Percentiles rank a stretch among this genome's conserved stretches.
Evolutionary conservation across 441 rosid genomes (phyloP).

Genomic region (Eruca vesicaria): DNA sequence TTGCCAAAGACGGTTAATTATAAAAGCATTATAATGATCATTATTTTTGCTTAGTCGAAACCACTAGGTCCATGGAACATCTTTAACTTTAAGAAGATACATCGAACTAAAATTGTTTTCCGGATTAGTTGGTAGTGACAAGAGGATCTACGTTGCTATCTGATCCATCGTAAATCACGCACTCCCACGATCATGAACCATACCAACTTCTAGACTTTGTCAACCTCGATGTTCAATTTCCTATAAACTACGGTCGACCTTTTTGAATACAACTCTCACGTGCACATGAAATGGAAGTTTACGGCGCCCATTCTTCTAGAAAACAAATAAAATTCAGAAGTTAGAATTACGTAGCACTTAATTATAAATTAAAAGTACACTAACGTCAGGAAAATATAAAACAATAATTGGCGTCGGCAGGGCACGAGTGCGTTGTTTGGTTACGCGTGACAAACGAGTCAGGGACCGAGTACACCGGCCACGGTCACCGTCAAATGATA

Average conservation of each 20-base stretch:
- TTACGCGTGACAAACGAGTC: constrained; percentile 19
- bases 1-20: too few relatives aligned
- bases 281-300: constrained; percentile 28
- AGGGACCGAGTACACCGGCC: constrained; percentile 25
- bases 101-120: not conserved
- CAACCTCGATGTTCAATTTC: not conserved
- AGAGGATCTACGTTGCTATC: constrained; percentile 28
- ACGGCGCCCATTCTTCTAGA: constrained; percentile 28
- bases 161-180: constrained; percentile 5
- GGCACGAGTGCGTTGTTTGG: constrained; percentile 16
- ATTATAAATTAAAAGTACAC: not conserved
- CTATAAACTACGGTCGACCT: constrained; percentile 25
- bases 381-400: not conserved
- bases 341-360: not conserved
- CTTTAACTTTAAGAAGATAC: constrained; percentile 21
- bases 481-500: constrained; percentile 22
- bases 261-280: constrained; percentile 37
- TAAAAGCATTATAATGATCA: too few relatives aligned
- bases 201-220: constrained; percentile 16
- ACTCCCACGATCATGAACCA: constrained; percentile 33
- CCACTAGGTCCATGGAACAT: too few relatives aligned
- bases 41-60: too few relatives aligned
- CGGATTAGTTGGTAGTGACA: not conserved
- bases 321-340: not conserved
- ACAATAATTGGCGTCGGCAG: not conserved